Conservation (phyloP, 805 yeast genomes). For the Priceomyces castillae region DNA sequence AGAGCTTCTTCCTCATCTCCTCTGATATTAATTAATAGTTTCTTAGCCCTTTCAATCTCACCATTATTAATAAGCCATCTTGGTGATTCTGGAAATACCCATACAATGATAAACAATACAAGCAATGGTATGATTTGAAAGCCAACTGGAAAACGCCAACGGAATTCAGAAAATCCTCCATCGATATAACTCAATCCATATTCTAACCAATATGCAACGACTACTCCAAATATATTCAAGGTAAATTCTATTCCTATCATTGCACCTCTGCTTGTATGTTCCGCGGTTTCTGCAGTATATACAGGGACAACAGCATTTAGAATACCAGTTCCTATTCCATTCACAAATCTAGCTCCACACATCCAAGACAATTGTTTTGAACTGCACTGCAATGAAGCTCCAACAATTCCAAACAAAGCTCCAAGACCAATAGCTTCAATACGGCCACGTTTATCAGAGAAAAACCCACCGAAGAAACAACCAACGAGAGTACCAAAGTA, state of each 20-base stretch:
- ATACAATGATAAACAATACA: no score
- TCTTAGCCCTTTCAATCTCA: no score
- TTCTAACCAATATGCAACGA: slow-evolving; percentile 69
- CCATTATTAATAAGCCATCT: no score
- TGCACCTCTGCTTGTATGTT: slow-evolving; percentile 56
- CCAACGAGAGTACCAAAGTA: slow-evolving; percentile 34
- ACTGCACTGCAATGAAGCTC: slow-evolving; percentile 20
- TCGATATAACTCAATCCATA: slow-evolving; percentile 58
- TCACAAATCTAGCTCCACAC: slow-evolving; percentile 44
- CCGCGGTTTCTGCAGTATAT: slow-evolving; percentile 70
- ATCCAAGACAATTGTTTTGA: slow-evolving; percentile 12
- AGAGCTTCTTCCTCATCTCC: slow-evolving; percentile 7
- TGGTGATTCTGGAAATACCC: no score
- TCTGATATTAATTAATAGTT: slow-evolving; percentile 7
- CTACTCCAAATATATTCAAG: no score
- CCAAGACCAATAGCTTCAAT: slow-evolving; percentile 17
- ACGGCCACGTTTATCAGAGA: slow-evolving; percentile 9
- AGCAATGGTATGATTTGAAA: slow-evolving; percentile 42
- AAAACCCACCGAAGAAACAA: slow-evolving; percentile 8
- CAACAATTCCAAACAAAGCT: slow-evolving; percentile 11
- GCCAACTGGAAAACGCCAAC: slow-evolving; percentile 43
- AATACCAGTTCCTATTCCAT: slow-evolving; percentile 71
- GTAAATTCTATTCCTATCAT: slow-evolving; percentile 62
- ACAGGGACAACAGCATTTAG: slow-evolving; percentile 73
- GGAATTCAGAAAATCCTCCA: no score